phyloP scores from a whole-genome alignment of 2,329 filamentous ascomycete genomes.

The Pyrenophora teres region DNA sequence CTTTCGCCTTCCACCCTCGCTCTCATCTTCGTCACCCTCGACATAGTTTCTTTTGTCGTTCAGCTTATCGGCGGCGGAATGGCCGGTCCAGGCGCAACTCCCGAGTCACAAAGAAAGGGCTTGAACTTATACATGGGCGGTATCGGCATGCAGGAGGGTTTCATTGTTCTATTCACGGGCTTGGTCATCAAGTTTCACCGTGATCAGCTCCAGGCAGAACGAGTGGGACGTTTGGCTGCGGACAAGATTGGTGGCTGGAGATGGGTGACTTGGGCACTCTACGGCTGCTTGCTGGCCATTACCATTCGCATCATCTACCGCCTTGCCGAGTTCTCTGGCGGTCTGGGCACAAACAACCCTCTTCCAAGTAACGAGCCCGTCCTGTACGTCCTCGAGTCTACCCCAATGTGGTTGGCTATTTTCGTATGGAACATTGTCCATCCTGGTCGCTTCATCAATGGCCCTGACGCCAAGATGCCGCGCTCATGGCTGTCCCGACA shows the following conservation, averaged over 20 bases:
- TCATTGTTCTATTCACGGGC: conserved; percentile 32
- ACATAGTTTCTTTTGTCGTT: conserved; percentile 52
- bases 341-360: conserved; percentile 49
- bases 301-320: conserved; percentile 45
- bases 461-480: conserved; percentile 22
- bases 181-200: conserved; percentile 26
- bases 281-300: conserved; percentile 50
- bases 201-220: conserved; percentile 21
- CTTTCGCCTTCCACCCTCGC: conserved; percentile 26
- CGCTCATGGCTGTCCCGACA: conserved; percentile 25
- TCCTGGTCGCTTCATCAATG: conserved; percentile 19
- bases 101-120: conserved; percentile 42
- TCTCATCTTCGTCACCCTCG: conserved; percentile 49
- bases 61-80: conserved; percentile 49
- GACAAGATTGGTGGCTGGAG: conserved; percentile 23
- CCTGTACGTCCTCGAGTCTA: conserved; percentile 57
- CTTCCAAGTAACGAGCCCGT: conserved; percentile 58
- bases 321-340: conserved; percentile 55
- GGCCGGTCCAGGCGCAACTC: conserved; percentile 31
- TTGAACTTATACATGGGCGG: conserved; percentile 49
- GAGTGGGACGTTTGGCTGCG: conserved; percentile 8
- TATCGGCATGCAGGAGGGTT: conserved; percentile 33
- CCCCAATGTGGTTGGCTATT: conserved; percentile 58
- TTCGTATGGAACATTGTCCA: conserved; percentile 24
- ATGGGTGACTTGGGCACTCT: conserved; percentile 46